Base-by-base conservation (phyloP, 441 rosid genomes). In the Euphorbia schlechtendalii region DNA sequence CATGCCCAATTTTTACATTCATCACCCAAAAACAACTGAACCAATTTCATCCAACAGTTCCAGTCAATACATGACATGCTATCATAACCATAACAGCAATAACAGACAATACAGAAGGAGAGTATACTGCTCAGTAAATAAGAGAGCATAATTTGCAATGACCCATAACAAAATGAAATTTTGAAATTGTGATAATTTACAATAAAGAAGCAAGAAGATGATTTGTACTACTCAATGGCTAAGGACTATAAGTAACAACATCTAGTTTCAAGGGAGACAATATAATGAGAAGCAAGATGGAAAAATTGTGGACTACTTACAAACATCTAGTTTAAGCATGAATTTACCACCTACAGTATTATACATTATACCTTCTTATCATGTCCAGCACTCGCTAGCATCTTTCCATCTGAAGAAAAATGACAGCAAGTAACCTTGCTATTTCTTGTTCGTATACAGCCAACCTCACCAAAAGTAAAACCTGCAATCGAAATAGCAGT, bases 341-440 rank as follows among this genome's bases (percentile, higher is more conserved):
- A 28, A 54, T 59, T 27, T 53, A 68, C 48, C 28, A 38, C 59
- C 17, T 64, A 56, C 22, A 54, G 43, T 15, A 32, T 32, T 30
- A 48, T 13, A 51, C 53, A 68, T 18, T 51, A 40, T 73, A 85
- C 90, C 86, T 87, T 85, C 74, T 76, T 85, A 70, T 87, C 90
- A 75, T 85, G 88, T 43, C 94, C 90, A 64, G 81, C 85, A 74
- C 83, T 82, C 21, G 87, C 93, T 54, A 87, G 84, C 66, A 85
- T 62, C 76, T 83, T 85, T 49, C 93, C 93, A 71, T 85, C 88
- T 30, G 90, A 82, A 66, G 94, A 87, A 72, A 85, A 87, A 81
- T 87, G 90, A 65, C 94, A 87, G 77, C 94, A 87, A 49, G 87
- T 83, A 63, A 85, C 85, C 73, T 71, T 79, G 81, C 86, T 83